Evolutionary conservation across 2,329 filamentous ascomycete genomes (phyloP), one percentile per base, ranked within the genome.

Genomic region (Pyricularia grisea): DNA sequence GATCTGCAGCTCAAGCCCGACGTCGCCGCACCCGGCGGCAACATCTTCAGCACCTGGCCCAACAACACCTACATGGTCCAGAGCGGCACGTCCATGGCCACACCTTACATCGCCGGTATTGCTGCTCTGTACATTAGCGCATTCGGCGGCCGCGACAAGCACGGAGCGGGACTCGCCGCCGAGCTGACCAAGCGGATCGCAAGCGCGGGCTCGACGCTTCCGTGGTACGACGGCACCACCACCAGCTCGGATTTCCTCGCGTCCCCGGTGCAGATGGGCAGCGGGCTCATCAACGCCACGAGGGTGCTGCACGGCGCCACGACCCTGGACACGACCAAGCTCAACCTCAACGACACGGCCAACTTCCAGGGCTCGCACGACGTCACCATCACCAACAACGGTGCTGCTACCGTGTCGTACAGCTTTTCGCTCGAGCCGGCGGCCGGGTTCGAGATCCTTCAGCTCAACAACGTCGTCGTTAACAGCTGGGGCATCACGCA

Each of bases 51-150:
- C 27, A 83, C 82, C 2, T 84, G 79, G 69, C 80, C 80, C 27
- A 65, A 70, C 11, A 72, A 78, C 42, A 73, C 72, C 1, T 77
- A 74, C 55, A 78, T 77, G 17, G 77, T 84, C 1, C 76, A 82
- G 30, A 81, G 77, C 64, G 83, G 83, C 31, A 85, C 83, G 1
- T 82, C 79, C 6, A 84, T 85, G 83, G 80, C 82, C 4, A 78
- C 78, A 20, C 82, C 82, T 2, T 82, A 82, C 69, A 75, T 82
- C 12, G 82, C 81, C 17, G 82, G 81, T 27, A 75, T 80, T 12
- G 78, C 78, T 2, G 79, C 78, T 20, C 76, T 81, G 11, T 80
- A 79, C 67, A 74, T 79, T 28, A 72, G 77, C 12, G 74, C 74
- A 23, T 71, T 73, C 31, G 78, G 78, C n/a, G 78, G 79, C 5